Conservation (phyloP, 306 rosid species). For the Begonia peltatifolia region DNA sequence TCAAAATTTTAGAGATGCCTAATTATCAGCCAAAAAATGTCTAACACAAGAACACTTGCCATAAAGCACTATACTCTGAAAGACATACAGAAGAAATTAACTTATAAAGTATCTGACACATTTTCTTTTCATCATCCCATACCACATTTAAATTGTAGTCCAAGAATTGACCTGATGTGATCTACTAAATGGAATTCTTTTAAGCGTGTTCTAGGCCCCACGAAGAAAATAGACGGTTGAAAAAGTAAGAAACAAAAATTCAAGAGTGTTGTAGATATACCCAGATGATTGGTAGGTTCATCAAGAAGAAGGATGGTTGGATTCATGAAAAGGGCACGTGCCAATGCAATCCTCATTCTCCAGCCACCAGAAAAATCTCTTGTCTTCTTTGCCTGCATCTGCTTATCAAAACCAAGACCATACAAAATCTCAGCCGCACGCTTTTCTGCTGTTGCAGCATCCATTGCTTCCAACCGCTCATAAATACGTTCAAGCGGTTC, state of each 20-base stretch:
- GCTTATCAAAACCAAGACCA: constrained; percentile 91
- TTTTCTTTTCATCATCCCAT: too few relatives aligned
- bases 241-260: not conserved
- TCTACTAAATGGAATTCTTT: not conserved
- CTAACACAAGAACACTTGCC: too few relatives aligned
- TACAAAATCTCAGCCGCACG: constrained; percentile 92
- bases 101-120: too few relatives aligned
- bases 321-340: constrained; percentile 86
- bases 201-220: too few relatives aligned
- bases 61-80: too few relatives aligned
- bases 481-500: constrained; percentile 80
- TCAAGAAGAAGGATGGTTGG: constrained; percentile 91
- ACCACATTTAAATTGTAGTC: too few relatives aligned
- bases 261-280: constrained; percentile 16
- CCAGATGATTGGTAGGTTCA: constrained; percentile 98
- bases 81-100: not conserved
- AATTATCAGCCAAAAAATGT: not conserved
- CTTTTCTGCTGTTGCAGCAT: constrained; percentile 94
- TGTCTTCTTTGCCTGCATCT: constrained; percentile 89
- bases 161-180: too few relatives aligned
- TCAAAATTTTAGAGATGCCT: too few relatives aligned
- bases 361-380: constrained; percentile 98
- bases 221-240: too few relatives aligned
- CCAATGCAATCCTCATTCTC: constrained; percentile 99
- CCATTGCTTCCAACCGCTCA: constrained; percentile 84